phyloP scores from a whole-genome alignment of 78 protist species.

The Dictyostelium intermedium region DNA sequence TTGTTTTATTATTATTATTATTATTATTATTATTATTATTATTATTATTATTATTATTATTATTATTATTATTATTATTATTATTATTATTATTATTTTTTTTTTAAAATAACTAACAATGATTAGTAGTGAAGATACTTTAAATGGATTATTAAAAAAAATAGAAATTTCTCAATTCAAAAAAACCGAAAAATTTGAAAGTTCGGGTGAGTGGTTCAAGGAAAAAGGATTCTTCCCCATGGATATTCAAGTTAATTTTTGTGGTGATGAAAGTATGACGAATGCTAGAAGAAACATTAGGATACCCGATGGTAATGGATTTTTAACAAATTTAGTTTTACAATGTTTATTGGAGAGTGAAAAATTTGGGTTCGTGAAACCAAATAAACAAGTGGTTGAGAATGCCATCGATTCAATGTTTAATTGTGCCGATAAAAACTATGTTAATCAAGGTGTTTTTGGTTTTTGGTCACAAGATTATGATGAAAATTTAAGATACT shows the following conservation, averaged over 20 bases:
- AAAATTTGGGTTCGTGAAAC: background rate
- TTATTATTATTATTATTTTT: too few relatives aligned
- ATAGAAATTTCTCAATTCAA: too few relatives aligned
- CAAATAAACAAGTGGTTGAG: background rate
- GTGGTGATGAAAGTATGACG: slow-evolving; percentile 23
- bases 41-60: too few relatives aligned
- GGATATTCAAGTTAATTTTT: slow-evolving; percentile 15
- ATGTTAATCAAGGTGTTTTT: background rate
- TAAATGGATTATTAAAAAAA: too few relatives aligned
- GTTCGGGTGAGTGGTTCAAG: background rate
- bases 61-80: too few relatives aligned
- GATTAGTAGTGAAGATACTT: too few relatives aligned
- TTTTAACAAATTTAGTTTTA: background rate
- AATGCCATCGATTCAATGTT: background rate
- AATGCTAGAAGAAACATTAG: background rate
- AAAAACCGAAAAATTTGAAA: too few relatives aligned
- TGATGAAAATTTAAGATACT: background rate
- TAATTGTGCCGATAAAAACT: background rate
- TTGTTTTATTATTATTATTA: too few relatives aligned
- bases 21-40: too few relatives aligned
- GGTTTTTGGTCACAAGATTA: slow-evolving; percentile 29
- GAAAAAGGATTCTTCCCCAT: background rate
- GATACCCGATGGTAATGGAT: slow-evolving; percentile 21
- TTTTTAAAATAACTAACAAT: too few relatives aligned
- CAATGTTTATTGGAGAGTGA: background rate